A percentile compares a stretch with the other conserved stretches of the same genome.
Conservation (phyloP, 2,329 filamentous ascomycete species). For the Cladosporium sp. region DNA sequence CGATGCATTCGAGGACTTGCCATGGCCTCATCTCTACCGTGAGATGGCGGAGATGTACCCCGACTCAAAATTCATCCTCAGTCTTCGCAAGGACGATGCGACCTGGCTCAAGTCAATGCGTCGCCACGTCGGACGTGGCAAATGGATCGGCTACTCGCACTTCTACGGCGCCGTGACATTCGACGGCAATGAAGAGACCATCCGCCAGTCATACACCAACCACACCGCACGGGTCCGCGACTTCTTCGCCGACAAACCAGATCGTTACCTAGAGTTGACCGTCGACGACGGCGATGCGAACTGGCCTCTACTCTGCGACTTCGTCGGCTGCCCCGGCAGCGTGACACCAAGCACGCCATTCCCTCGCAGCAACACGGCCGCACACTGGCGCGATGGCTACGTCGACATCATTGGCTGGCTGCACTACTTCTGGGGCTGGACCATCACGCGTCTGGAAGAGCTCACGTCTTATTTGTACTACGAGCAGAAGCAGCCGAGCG, state of each 20-base stretch:
- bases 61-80: slow-evolving; percentile 27
- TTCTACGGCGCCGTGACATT: slow-evolving; percentile 25
- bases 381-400: slow-evolving; percentile 23
- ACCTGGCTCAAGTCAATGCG: slow-evolving; percentile 28
- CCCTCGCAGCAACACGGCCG: slow-evolving; percentile 26
- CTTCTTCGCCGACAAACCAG: slow-evolving; percentile 21
- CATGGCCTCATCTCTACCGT: slow-evolving; percentile 27
- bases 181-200: slow-evolving; percentile 22
- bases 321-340: slow-evolving; percentile 20
- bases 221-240: slow-evolving; percentile 21
- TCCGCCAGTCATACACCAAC: slow-evolving; percentile 22
- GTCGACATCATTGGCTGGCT: slow-evolving; percentile 17
- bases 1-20: slow-evolving; percentile 30
- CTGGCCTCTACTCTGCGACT: slow-evolving; percentile 21
- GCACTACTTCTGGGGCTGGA: slow-evolving; percentile 26
- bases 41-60: slow-evolving; percentile 28
- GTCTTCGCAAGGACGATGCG: slow-evolving; percentile 26
- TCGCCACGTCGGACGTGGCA: slow-evolving; percentile 24
- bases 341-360: slow-evolving; percentile 17
- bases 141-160: slow-evolving; percentile 22
- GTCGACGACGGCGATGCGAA: slow-evolving; percentile 23
- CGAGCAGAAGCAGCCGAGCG: slow-evolving; percentile 14
- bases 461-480: slow-evolving; percentile 22
- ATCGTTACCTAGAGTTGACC: slow-evolving; percentile 20
- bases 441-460: slow-evolving; percentile 26